Evolutionary conservation across 139 green algal species (phyloP), one percentile per base, ranked within the genome.

Genomic region (Picochlorum sp.): DNA sequence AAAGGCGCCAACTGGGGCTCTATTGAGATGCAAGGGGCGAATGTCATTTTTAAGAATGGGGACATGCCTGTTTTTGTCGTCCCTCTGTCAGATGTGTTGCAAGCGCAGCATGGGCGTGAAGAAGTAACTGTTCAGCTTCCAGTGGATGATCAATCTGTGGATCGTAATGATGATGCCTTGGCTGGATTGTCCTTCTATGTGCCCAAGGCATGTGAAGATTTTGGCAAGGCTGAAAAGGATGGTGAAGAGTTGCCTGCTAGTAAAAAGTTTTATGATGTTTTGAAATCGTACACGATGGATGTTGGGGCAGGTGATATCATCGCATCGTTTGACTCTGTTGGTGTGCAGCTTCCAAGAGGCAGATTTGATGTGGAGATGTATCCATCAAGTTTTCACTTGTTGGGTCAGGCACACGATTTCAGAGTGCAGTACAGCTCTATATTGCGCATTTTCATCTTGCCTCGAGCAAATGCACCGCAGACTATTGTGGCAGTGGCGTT

Each of bases 81-180:
- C 60, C 76, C 85, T 4, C 80, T 97, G 46, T 72, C 83, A 3
- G 86, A 96, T 58, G 87, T 98, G 8, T 47, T 18, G 44, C 77
- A 82, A 56, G 77, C 67, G 45, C 61, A 84, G 46, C 72, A 83
- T 44, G 66, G 61, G 18, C 84, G 90, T 61, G 90, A 95, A 56
- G 92, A 98, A 49, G 87, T 98, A 7, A 74, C 88, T 72, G 66
- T 98, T 32, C 85, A 98, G 79, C 91, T 98, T 52, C 82, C 91
- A 51, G 70, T 85, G 3, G 92, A 97, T 64, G 91, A 97, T 79
- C 89, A 85, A 3, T 72, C 72, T 14, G 69, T 44, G 2, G 68
- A 67, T 37, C 64, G 70, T 26, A 61, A 83, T 24, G 85, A 92
- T 51, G 91, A 97, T 72, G 69, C 80, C 13, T 80, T 98, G 28